Base-by-base conservation (phyloP, 2,329 filamentous ascomycete genomes). In the Didymosphaeria variabile region DNA sequence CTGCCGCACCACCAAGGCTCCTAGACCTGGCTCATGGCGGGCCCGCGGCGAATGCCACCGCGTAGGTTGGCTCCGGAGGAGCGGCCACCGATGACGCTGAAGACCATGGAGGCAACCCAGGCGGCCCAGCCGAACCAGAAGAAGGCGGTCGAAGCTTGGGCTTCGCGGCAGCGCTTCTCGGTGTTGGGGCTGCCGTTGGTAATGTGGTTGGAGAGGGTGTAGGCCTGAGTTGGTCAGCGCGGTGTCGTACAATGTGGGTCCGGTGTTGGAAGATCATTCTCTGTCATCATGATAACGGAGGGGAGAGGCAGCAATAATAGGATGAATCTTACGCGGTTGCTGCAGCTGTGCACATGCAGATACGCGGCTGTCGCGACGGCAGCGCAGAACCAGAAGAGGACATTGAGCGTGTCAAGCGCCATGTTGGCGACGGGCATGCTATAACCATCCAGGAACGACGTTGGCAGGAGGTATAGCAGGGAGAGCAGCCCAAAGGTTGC, bases 81-180 rank as follows among this genome's bases (percentile, higher is more conserved):
- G 68, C 84, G 82, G 60, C 84, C 83, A 61, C 81, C 79, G 70
- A 88, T 76, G 58, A 84, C 79, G 64, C 91, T 83, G 72, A 87
- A 81, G 47, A 88, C 75, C 44, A 84, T 84, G 3, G 81, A 79
- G 19, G 74, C 87, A 31, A 82, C 79, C 72, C 90, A 91, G 29
- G 85, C 82, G 42, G 81, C 84, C 76, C 90, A 92, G 52, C 92
- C 85, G 80, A 94, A 93, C 90, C 90, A 94, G 79, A 92, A 84
- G 81, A 94, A 94, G 40, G 87, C 90, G 36, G 86, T 87, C 64
- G 86, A 86, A 40, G 91, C 91, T 81, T 94, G 91, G 17, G 92
- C 86, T 79, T 92, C 88, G 64, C 87, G 88, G 80, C 91, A 94
- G 66, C 90, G 86, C 81, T 89, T 88, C 74, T 82, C 77, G 61